These are phyloP conservation scores for Pseudogymnoascus sp. DNA, from an alignment of 2,329 filamentous ascomycete genomes.

Conservation along the genomic window DNA sequence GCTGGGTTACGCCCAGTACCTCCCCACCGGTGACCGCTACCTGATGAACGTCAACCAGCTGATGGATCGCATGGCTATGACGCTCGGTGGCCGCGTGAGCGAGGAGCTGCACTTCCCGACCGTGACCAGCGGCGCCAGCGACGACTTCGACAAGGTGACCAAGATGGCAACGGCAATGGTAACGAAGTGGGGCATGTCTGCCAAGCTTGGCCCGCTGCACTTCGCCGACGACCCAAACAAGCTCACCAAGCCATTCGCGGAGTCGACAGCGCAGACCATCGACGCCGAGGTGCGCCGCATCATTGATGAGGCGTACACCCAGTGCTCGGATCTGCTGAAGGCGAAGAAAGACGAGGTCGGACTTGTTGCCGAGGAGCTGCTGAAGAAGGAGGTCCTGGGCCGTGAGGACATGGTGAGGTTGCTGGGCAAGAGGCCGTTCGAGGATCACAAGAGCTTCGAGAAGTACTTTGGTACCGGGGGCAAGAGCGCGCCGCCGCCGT, in stretches of 20 bases:
- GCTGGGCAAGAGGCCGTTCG: conserved; percentile 75
- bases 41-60: conserved; percentile 93
- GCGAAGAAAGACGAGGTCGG: conserved; percentile 86
- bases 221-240: conserved; percentile 78
- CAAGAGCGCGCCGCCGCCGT: conserved; percentile 51
- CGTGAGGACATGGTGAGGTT: conserved; percentile 89
- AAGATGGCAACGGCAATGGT: conserved; percentile 96
- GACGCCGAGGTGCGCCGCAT: conserved; percentile 87
- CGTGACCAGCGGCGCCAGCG: conserved; percentile 87
- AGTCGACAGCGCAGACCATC: conserved; percentile 86
- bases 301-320: conserved; percentile 83
- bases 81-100: conserved; percentile 85
- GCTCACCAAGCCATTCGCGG: conserved; percentile 90
- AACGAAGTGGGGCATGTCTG: conserved; percentile 98
- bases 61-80: conserved; percentile 99
- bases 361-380: conserved; percentile 83
- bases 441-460: conserved; percentile 75
- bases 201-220: conserved; percentile 86
- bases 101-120: conserved; percentile 97
- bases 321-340: conserved; percentile 74
- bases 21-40: conserved; percentile 86
- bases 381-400: conserved; percentile 83
- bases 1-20: conserved; percentile 91
- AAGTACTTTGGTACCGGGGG: conserved; percentile 78
- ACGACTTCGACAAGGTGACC: conserved; percentile 98